Evolutionary conservation across 2,329 filamentous ascomycete genomes (phyloP), one percentile per base, ranked within the genome.

Genomic region (Cytospora leucostoma): DNA sequence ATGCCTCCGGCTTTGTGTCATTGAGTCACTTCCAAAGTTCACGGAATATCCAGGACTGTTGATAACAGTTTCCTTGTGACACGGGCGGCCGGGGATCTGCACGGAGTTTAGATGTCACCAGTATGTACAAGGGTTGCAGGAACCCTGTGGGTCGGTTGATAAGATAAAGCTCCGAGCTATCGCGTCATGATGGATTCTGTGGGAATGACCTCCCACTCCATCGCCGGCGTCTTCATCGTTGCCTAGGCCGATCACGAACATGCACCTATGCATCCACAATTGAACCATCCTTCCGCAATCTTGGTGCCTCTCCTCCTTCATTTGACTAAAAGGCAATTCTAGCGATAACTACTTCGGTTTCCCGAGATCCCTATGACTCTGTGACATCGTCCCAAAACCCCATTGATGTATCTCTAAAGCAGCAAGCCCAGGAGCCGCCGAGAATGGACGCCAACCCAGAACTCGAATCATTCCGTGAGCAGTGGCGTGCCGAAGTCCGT

Each of bases 401-500:
- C 40, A 54, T 61, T 47, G 33, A 61, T 64, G 64, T 58, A 57
- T 66, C 64, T 34, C 37, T 66, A 58, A 64, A 4, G 58, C 64
- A 64, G 59, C 17, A 51, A 19, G 32, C 2, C 32, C 38, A 4
- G 32, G 27, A 61, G 19, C 49, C 27, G 32, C 13, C 33, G 38
- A 44, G 19, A 15, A 53, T 47, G 68, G 76, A 80, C 62, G 75
- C 82, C 55, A 82, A 86, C 73, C 82, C 88, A 57, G 93, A 96
- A 75, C 85, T 97, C 65, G 92, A 96, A 75, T 88, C 85, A 53
- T 97, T 97, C 77, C 88, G 94, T 68, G 84, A 86, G 71, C 84
- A 92, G 81, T 97, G 93, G 93, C 86, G 87, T 64, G 89, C 92
- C 69, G 93, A 97, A 74, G 90, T 96, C 7, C 72, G 80, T 56